Base-by-base conservation (phyloP, 2,329 filamentous ascomycete species). In the Fusarium sacchari region DNA sequence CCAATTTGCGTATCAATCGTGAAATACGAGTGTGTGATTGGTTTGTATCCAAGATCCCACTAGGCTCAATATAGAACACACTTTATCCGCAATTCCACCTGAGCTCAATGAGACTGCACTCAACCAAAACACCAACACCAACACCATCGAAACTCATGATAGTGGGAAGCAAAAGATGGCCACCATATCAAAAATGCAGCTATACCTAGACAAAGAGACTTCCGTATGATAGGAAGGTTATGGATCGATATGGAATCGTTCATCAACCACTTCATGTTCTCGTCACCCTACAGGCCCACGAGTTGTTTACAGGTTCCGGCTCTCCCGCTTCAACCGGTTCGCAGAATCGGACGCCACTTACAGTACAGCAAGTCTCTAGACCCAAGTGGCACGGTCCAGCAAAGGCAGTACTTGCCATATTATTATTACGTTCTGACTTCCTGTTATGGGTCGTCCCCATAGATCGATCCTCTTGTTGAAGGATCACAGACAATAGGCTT, bases 1-100 rank as follows among this genome's bases (percentile, higher is more conserved):
- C 73, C 53, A 58, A 62, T 69, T 74, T 71, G 70, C 58, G 49
- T 60, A 32, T 37, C 61, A 42, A 61, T 43, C 30, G 46, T 26
- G 20, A 44, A 37, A 69, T 60, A 10, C n/a, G 22, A 14, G 17
- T 22, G 36, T n/a, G 22, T 44, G 20, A 50, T 75, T 75, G 69
- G 72, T 11, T 14, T 6, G 40, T 14, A 2, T 2, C 6, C 6
- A 17, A 59, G 39, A 62, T 57, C 18, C 10, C 15, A 24, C 57
- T 70, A 75, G 42, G 52, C 72, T 58, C 46, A 26, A 56, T 69
- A 28, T 30, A 50, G 39, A 49, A 10, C 20, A 42, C 24, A 7
- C 43, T 24, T 52, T 50, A 50, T 53, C 56, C 42, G 34, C 63
- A 60, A 43, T 66, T 30, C 52, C 50, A 50, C 50, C 39, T 44